These are phyloP conservation scores for Hordeum marinum DNA, from an alignment of 176 grass and related monocot species.

Conservation along the genomic window DNA sequence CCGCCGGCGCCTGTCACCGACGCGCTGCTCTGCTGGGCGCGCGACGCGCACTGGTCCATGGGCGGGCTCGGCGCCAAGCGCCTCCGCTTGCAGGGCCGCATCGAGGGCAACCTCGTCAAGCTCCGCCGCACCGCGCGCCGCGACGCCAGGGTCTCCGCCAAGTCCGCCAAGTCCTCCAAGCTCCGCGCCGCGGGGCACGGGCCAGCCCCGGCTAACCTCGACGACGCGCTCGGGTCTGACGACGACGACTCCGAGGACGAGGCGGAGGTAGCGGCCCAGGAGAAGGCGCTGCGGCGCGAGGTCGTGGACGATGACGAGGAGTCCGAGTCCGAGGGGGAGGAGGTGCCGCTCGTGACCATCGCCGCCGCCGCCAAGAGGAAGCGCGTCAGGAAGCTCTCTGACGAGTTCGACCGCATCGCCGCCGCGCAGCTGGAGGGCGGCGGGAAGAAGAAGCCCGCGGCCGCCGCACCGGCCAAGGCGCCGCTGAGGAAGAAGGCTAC, in stretches of 20 bases:
- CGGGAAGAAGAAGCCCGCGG: slow-evolving; percentile 21
- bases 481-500: slow-evolving; percentile 30
- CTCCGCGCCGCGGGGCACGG: slow-evolving; percentile 13
- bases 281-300: not conserved
- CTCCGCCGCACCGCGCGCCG: slow-evolving; percentile 46
- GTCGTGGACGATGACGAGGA: slow-evolving; percentile 13
- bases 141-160: not conserved
- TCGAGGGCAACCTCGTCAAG: slow-evolving; percentile 82
- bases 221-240: slow-evolving; percentile 28
- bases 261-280: slow-evolving; percentile 30
- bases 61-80: slow-evolving; percentile 63
- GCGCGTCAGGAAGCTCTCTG: slow-evolving; percentile 52
- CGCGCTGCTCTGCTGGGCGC: slow-evolving; percentile 62
- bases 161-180: not conserved
- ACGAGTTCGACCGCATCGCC: slow-evolving; percentile 70
- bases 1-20: slow-evolving; percentile 60
- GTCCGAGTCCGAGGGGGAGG: slow-evolving; percentile 18
- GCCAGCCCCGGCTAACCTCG: not conserved
- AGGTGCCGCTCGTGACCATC: slow-evolving; percentile 25
- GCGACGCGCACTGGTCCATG: slow-evolving; percentile 95
- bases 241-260: not conserved
- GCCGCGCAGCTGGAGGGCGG: slow-evolving; percentile 7
- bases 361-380: slow-evolving; percentile 45
- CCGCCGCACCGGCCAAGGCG: slow-evolving; percentile 18
- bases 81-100: slow-evolving; percentile 78